Base-by-base conservation (phyloP, 306 rosid genomes). In the Argentina anserina region DNA sequence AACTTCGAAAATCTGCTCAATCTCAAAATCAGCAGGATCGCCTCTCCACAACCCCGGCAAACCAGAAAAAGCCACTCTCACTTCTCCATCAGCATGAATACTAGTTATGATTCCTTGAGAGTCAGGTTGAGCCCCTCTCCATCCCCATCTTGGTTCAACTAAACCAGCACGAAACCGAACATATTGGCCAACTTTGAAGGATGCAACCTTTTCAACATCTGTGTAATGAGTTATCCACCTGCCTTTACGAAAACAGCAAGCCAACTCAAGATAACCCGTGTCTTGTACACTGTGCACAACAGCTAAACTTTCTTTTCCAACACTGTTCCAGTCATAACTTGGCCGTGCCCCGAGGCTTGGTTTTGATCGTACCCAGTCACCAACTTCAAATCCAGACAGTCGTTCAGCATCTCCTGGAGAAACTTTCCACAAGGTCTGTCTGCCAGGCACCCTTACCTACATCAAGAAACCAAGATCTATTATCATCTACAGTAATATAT, bases 311-410 rank as follows among this genome's bases (percentile, higher is more conserved):
- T 94, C 99, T 79, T 88, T 91, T 59, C 97, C 99, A 77, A 90
- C 81, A 71, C 75, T 94, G 71, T 81, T 94, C 97, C 99, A 91
- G 80, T 94, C 99, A 72, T 94, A 94, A 82, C 96, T 94, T 9
- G 96, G 99, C 85, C 99, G 85, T 34, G 75, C 89, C 72, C 99
- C 99, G 47, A 91, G 86, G 90, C 93, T 88, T 69, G 95, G 95
- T 80, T 91, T 94, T 67, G 99, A 91, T 71, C 97, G 97, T 61
- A 94, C 99, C 99, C 99, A 94, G 76, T 94, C 99, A 76, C 99
- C 99, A 65, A 94, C 97, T 85, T 94, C 99, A 82, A 91, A 87
- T 73, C 99, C 97, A 9, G 99, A 87, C 77, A 94, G 97, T 65
- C 85, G 91, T 68, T 94, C 99, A 40, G 92, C 96, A 87, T 94